Base-by-base conservation (phyloP, 2,329 filamentous ascomycete genomes). In the Diaporthe ilicicola region DNA sequence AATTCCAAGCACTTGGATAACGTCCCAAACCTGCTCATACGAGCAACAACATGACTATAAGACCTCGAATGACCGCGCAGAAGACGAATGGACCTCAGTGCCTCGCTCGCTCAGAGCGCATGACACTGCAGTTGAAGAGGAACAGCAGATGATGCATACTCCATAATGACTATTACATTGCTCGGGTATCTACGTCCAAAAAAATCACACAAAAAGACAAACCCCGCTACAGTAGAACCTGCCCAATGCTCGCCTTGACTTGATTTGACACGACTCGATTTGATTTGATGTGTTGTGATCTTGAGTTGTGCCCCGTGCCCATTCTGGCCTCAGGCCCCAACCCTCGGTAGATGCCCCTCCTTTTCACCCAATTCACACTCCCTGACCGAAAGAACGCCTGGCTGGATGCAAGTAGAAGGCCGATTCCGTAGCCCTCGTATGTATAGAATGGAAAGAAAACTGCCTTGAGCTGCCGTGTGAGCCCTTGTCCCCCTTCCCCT, bases 361-460 rank as follows among this genome's bases (percentile, higher is more conserved):
- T 53, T 59, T 62, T 46, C 32, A 22, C 48, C 29, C 17, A n/a
- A 37, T 59, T 46, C 44, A 27, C 19, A 50, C 59, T 27, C 19
- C 32, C 56, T 55, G 34, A 17, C 54, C 61, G 55, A 29, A 64
- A 50, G 24, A 72, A 72, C 72, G 72, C 70, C 72, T 54, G 55
- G 72, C 67, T 70, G 56, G 64, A 74, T 72, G 71, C 68, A 71
- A 71, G 29, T 65, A 48, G 24, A 50, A 17, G 37, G 22, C 7
- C 32, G 22, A 48, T 32, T 29, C 29, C 59, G 32, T 68, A 17
- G 29, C 53, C 17, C 42, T 51, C 29, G 19, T 51, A 37, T 51
- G 42, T 68, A 68, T 22, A 51, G 50, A 13, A n/a, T 48, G 19
- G 9, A 48, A 67, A 27, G 39, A 34, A 12, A 37, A 24, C 44